Percentiles rank a stretch among this genome's conserved stretches.
These are phyloP conservation scores for Calonectria pseudoturangicola DNA, from an alignment of 2,329 filamentous ascomycete species.

Conservation along the genomic window DNA sequence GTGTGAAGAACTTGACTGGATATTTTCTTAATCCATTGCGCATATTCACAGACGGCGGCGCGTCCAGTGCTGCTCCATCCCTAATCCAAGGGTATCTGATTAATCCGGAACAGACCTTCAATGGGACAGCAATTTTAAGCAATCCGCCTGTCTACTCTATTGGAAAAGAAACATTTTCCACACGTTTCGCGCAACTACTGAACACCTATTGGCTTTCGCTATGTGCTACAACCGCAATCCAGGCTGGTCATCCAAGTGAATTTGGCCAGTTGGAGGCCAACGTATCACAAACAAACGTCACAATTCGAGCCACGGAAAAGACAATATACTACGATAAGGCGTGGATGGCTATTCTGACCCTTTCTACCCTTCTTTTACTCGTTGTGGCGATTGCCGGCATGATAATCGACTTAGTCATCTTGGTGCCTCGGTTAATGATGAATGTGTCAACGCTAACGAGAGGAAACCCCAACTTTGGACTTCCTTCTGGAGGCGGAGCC, in stretches of 20 bases:
- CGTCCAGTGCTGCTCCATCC: neutral
- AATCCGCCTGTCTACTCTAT: conserved; percentile 6
- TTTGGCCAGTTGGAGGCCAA: neutral
- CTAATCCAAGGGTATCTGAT: conserved; percentile 9
- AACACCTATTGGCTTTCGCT: conserved; percentile 31
- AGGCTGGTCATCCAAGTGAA: neutral
- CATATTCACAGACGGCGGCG: neutral
- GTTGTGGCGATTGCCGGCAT: conserved; percentile 13
- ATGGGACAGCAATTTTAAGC: neutral
- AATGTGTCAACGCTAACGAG: conserved; percentile 28
- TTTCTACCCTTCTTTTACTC: neutral
- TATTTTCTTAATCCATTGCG: conserved; percentile 2
- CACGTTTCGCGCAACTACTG: conserved; percentile 2
- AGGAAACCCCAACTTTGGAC: conserved; percentile 20
- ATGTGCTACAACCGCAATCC: conserved; percentile 12
- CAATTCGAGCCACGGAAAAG: neutral
- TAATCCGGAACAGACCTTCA: conserved; percentile 12
- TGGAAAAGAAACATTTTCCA: neutral
- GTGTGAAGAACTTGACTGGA: neutral
- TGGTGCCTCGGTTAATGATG: conserved; percentile 32
- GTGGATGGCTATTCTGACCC: conserved; percentile 10
- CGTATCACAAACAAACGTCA: conserved; percentile 11
- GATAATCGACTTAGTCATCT: conserved; percentile 18
- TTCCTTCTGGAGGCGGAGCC: conserved; percentile 3
- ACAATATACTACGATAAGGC: conserved; percentile 18